phyloP scores from a whole-genome alignment of 805 yeast species.

The Candida silvicultrix region DNA sequence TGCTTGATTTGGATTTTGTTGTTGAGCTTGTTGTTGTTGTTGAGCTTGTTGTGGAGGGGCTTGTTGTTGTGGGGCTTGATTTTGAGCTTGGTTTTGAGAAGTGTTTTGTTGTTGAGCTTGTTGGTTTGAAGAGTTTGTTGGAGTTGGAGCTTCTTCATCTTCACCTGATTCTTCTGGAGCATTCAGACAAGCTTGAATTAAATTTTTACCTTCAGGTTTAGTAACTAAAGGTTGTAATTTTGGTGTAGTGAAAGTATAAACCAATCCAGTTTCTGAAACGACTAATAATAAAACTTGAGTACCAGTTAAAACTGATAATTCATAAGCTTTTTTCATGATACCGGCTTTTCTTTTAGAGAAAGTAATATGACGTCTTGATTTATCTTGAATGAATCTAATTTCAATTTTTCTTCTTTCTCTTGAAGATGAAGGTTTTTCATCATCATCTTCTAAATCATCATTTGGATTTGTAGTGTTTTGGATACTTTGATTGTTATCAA shows the following conservation, averaged over 20 bases:
- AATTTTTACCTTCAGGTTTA: conserved; percentile 93
- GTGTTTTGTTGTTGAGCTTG: conserved; percentile 20
- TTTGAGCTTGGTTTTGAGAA: conserved; percentile 21
- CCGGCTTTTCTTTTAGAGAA: conserved; percentile 98
- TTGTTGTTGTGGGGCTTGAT: conserved; percentile 21
- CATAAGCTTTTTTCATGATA: conserved; percentile 99
- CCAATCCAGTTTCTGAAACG: conserved; percentile 97
- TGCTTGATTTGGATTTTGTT: conserved; percentile 1
- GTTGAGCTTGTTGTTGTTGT: conserved; percentile 5
- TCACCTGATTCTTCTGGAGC: conserved; percentile 78
- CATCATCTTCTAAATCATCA: conserved; percentile 37
- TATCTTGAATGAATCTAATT: conserved; percentile 94
- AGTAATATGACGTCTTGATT: conserved; percentile 95
- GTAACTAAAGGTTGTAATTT: conserved; percentile 97
- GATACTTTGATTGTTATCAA: conserved; percentile 7
- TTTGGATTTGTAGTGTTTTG: conserved; percentile 7
- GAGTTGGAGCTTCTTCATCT: conserved; percentile 32
- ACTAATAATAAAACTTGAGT: conserved; percentile 93
- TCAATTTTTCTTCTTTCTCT: conserved; percentile 86
- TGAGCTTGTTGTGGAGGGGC: conserved; percentile 13
- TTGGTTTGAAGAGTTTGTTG: conserved; percentile 24
- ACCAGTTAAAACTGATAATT: conserved; percentile 91
- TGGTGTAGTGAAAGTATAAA: conserved; percentile 98
- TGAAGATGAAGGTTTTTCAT: conserved; percentile 37
- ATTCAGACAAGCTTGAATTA: conserved; percentile 93